These are phyloP conservation scores for Aspergillus persii DNA, from an alignment of 2,329 filamentous ascomycete species.

Conservation along the genomic window DNA sequence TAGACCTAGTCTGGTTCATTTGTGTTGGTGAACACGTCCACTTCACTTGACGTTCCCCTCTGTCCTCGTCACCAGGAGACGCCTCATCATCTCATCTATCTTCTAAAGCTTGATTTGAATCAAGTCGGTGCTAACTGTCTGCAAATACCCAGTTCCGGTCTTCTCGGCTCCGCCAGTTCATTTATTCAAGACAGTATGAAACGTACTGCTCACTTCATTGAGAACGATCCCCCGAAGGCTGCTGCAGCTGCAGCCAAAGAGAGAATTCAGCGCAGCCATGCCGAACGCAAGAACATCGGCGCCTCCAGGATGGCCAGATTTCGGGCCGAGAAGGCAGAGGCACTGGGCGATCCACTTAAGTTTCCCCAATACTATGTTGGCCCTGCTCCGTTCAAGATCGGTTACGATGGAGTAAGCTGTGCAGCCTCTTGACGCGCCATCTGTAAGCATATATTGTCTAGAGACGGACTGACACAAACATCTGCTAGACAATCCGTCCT, in stretches of 20 bases:
- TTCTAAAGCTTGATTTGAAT: no score
- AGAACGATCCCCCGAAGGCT: background rate
- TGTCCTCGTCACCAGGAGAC: no score
- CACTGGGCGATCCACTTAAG: slow-evolving; percentile 7
- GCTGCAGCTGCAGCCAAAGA: background rate
- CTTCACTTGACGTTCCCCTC: no score
- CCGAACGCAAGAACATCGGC: background rate
- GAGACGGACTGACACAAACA: no score
- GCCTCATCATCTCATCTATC: no score
- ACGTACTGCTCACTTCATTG: background rate
- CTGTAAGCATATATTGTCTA: no score
- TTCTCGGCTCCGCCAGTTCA: no score
- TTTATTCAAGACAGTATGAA: background rate
- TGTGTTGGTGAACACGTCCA: no score
- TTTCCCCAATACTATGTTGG: background rate
- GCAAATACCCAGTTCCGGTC: background rate
- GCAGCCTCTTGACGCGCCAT: no score
- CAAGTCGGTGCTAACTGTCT: background rate
- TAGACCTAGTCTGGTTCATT: background rate
- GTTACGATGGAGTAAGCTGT: slow-evolving; percentile 1
- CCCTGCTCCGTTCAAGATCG: background rate
- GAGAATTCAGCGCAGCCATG: background rate
- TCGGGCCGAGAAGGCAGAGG: slow-evolving; percentile 9
- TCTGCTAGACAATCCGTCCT: background rate
- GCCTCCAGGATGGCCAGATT: background rate